Evolutionary conservation across 2,329 filamentous ascomycete genomes (phyloP), one percentile per base, ranked within the genome.

Genomic region (Diaporthe amygdali): DNA sequence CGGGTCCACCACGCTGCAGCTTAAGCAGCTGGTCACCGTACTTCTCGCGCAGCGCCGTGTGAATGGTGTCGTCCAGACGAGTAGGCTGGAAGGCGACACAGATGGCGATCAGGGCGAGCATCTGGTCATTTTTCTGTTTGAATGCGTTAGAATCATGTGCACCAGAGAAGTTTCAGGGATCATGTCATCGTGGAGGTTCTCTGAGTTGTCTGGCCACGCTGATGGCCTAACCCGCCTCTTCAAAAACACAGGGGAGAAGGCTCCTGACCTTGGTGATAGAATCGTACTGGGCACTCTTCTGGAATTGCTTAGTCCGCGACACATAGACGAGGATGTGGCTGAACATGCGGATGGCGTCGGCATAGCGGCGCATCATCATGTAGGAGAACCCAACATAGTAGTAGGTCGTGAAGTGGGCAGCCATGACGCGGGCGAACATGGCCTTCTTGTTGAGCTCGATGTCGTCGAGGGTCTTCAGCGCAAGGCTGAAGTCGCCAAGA

Each of bases 311-410:
- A 81, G 96, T 99, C 79, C 96, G 90, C 77, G 95, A 97, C 76
- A 99, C 95, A 86, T 98, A 99, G 85, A 99, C 93, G 78, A 99
- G 91, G 84, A 99, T 99, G 90, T 99, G 96, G 89, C 94, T 97
- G 91, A 99, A 99, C 93, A 98, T 97, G 89, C 96, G 95, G 86
- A 99, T 98, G 83, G 96, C 96, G 84, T 99, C 96, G 84, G 95
- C 94, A 83, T 99, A 99, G 82, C 96, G 94, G 86, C 96, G 95
- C 94, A 98, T 97, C 96, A 99, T 99, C 96, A 99, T 98, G 92
- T 99, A 99, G 77, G 94, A 97, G 91, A 99, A 99, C 77, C 96
- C 96, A 74, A 99, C 96, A 83, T 98, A 98, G 91, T 99, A 99
- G 91, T 98, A 99, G 76, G 96, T 99, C 77, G 96, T 98, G 87